Base-by-base conservation (phyloP, 225 moss, liverwort and hornwort species). In the Climacium dendroides region DNA sequence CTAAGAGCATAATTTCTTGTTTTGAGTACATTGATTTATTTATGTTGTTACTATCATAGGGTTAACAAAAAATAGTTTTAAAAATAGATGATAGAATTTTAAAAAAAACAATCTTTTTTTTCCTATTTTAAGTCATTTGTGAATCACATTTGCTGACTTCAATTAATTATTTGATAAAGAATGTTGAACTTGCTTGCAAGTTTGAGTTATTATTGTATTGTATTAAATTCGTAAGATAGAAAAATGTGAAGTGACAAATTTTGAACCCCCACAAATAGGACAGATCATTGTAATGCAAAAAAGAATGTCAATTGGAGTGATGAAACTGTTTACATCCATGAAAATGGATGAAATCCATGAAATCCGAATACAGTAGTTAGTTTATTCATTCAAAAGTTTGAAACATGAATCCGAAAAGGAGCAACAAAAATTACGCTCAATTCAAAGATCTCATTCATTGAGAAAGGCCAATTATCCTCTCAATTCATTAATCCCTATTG, bases 1-100 rank as follows among this genome's bases (percentile, higher is more conserved):
- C 0, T 26, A 0, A 0, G 1, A 26, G 3, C 3, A 71, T 9
- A 16, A 43, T 43, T 45, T 71, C 5, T 45, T 45, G 26, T 71
- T 71, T 43, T 71, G 16, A 71, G 0, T 43, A 43, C 9, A 4
- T 16, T 43, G 16, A 43, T 28, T 14, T 26, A 16, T 43, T 43
- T 24, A 41, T 71, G 15, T 26, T 71, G 2, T 15, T 26, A 15
- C 3, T 43, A 16, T 71, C 1, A 3, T 28, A 72, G 2, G 4
- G 0, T 45, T 45, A 17, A 45, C 1, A 28, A 17, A 41, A 45
- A 28, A 15, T 29, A 29, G 10, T 72, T 28, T 45, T 28, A 17
- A 9, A 45, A 72, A 72, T 10, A 29, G 16, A 5, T 45, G 28
- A 17, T 1, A 0, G 3, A 26, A 28, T 26, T 28, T 71, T 2